Evolutionary conservation across 2,329 filamentous ascomycete genomes (phyloP).

Genomic region (Cercospora janseana): DNA sequence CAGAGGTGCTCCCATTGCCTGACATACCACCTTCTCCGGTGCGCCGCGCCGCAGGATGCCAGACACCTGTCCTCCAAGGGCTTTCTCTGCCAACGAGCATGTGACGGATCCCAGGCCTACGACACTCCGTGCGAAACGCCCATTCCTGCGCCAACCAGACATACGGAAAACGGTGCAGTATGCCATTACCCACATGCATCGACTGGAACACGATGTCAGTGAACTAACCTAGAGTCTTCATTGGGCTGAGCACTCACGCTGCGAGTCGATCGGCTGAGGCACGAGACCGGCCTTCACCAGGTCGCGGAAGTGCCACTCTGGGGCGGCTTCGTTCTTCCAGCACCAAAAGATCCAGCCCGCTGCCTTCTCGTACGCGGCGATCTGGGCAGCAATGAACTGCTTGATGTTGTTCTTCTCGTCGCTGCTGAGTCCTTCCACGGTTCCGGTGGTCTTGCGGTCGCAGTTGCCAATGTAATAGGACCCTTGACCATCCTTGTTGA

Average conservation of each 20-base stretch:
- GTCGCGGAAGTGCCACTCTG: conserved; percentile 51
- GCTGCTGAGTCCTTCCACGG: conserved; percentile 42
- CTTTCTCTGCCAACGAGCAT: conserved; percentile 1
- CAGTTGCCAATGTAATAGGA: conserved; percentile 45
- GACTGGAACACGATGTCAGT: conserved; percentile 12
- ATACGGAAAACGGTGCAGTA: conserved; percentile 1
- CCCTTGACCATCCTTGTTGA: conserved; percentile 35
- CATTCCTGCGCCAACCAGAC: too few species aligned
- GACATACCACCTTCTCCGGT: conserved; percentile 2
- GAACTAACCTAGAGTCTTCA: not conserved
- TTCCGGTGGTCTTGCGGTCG: conserved; percentile 46
- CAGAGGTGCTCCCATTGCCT: conserved; percentile 15
- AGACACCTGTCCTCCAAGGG: too few species aligned
- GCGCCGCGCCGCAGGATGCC: not conserved
- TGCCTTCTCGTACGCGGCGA: conserved; percentile 50
- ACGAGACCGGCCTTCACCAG: conserved; percentile 42
- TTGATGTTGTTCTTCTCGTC: conserved; percentile 47
- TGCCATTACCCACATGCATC: conserved; percentile 13
- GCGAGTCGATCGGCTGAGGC: conserved; percentile 26
- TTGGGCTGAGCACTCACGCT: not conserved
- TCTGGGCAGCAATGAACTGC: conserved; percentile 49
- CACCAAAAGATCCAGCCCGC: conserved; percentile 53
- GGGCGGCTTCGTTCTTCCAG: conserved; percentile 51
- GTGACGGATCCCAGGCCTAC: too few species aligned
- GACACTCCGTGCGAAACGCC: too few species aligned